Conservation (phyloP, 1,284 basidiomycete genomes). For the Schizophyllum amplum region DNA sequence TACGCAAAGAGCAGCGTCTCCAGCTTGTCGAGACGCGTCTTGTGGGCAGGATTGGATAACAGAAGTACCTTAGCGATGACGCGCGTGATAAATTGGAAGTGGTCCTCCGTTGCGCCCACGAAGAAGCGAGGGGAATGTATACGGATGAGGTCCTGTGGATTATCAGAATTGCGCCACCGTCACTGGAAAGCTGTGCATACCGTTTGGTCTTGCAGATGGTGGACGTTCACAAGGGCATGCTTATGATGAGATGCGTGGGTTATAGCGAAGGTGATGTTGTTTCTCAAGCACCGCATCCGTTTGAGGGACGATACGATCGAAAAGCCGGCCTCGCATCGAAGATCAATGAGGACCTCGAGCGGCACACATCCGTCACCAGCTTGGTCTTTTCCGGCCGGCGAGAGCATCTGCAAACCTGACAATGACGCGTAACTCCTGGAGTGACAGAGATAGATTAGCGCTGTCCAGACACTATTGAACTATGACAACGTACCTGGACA, state of each 20-base stretch:
- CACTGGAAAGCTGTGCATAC: slow-evolving; percentile 32
- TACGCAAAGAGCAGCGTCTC: slow-evolving; percentile 86
- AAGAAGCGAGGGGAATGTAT: slow-evolving; percentile 82
- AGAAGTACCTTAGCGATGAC: slow-evolving; percentile 85
- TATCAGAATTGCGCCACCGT: not conserved
- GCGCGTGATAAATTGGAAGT: slow-evolving; percentile 85
- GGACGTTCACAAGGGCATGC: slow-evolving; percentile 21
- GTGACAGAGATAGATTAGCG: no score
- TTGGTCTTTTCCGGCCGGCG: slow-evolving; percentile 46
- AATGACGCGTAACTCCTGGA: slow-evolving; percentile 74
- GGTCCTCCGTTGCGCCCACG: slow-evolving; percentile 80
- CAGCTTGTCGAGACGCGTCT: slow-evolving; percentile 66
- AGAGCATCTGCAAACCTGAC: slow-evolving; percentile 83
- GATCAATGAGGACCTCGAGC: slow-evolving; percentile 83
- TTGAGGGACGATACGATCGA: slow-evolving; percentile 87
- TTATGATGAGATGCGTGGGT: slow-evolving; percentile 11
- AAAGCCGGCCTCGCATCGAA: slow-evolving; percentile 72
- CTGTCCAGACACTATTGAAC: no score
- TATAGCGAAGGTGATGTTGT: slow-evolving; percentile 48
- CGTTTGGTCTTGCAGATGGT: slow-evolving; percentile 77
- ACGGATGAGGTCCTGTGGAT: slow-evolving; percentile 73
- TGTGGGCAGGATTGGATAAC: slow-evolving; percentile 83
- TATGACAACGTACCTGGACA: no score
- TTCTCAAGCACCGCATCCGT: slow-evolving; percentile 83
- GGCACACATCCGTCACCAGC: slow-evolving; percentile 57